Base-by-base conservation (phyloP, 768 basidiomycete species). In the Suillus occidentalis region DNA sequence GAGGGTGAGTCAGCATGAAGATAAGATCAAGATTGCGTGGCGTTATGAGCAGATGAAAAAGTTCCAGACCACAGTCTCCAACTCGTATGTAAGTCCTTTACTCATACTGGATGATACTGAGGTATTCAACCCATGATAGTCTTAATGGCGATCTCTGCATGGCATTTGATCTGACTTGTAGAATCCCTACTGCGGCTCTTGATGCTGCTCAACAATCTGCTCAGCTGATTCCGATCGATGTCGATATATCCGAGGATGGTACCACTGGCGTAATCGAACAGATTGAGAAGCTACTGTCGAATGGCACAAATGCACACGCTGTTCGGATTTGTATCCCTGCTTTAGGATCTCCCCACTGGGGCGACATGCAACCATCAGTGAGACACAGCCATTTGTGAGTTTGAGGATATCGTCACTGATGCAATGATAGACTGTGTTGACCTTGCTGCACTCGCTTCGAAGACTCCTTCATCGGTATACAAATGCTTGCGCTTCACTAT, bases 1-100 rank as follows among this genome's bases (percentile, higher is more conserved):
- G n/a, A 68, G 68, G 40, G 68, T 67, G n/a, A 72, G 73, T 14
- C 82, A 81, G 68, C 72, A 70, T 42, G 83, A 79, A 49, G 82
- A 86, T 34, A 88, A 87, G 70, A 91, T 96, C 68, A 97, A 92
- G 80, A 99, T 99, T 70, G 97, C 97, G 37, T 99, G 97, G 93
- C 85, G 97, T 72, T 99, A 99, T 76, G 94, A 94, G 72, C 84
- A 89, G 64, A 92, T 98, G 92, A 92, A 90, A 78, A 89, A 83
- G 77, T 97, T 97, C 75, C 87, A 93, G 78, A 97, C 95, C 5
- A 94, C 93, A 3, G 88, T 95, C 25, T 67, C 82, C 53, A 77
- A 78, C 67, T 77, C 78, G 82, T 85, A 82, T 74, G 86, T 85
- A 65, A 71, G 73, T 75, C 72, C 65, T 52, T 65, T 52, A 39